A percentile compares a stretch with the other conserved stretches of the same genome.
phyloP scores from a whole-genome alignment of 1,284 basidiomycete genomes.

The Leccinum solheimii region DNA sequence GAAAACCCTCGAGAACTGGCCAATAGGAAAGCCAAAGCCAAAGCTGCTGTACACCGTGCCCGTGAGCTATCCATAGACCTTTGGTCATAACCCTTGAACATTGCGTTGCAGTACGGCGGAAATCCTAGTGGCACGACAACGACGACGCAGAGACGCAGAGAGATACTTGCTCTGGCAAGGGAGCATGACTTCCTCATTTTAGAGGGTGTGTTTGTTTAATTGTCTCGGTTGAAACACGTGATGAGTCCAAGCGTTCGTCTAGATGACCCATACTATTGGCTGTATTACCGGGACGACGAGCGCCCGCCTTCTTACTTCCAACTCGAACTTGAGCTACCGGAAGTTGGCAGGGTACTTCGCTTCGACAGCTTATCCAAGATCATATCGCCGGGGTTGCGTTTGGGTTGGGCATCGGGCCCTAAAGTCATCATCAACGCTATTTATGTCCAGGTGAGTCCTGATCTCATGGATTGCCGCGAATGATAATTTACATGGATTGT shows the following conservation, averaged over 20 bases:
- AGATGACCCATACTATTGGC: slow-evolving; percentile 69
- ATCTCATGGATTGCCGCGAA: neutral
- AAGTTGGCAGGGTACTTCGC: slow-evolving; percentile 47
- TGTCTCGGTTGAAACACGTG: neutral
- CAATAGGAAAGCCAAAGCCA: slow-evolving; percentile 66
- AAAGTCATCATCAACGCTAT: slow-evolving; percentile 69
- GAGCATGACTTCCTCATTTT: slow-evolving; percentile 78
- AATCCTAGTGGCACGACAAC: slow-evolving; percentile 82
- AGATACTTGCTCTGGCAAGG: slow-evolving; percentile 69
- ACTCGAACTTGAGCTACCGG: slow-evolving; percentile 59
- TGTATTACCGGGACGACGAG: slow-evolving; percentile 25
- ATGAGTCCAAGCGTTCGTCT: neutral
- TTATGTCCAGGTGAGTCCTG: slow-evolving; percentile 44
- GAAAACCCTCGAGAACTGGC: slow-evolving; percentile 72
- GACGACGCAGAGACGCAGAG: slow-evolving; percentile 65
- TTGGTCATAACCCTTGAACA: neutral
- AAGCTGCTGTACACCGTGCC: slow-evolving; percentile 81
- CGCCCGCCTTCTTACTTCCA: slow-evolving; percentile 68
- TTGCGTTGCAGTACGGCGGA: slow-evolving; percentile 57
- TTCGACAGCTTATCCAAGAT: slow-evolving; percentile 89
- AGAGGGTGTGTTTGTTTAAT: slow-evolving; percentile 51
- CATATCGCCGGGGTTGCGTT: slow-evolving; percentile 72
- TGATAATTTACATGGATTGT: neutral
- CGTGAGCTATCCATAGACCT: slow-evolving; percentile 41
- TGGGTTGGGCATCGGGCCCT: slow-evolving; percentile 83